A percentile compares a stretch with the other conserved stretches of the same genome.
Conservation (phyloP, 148 eudicot genomes). For the Camellia japonica region DNA sequence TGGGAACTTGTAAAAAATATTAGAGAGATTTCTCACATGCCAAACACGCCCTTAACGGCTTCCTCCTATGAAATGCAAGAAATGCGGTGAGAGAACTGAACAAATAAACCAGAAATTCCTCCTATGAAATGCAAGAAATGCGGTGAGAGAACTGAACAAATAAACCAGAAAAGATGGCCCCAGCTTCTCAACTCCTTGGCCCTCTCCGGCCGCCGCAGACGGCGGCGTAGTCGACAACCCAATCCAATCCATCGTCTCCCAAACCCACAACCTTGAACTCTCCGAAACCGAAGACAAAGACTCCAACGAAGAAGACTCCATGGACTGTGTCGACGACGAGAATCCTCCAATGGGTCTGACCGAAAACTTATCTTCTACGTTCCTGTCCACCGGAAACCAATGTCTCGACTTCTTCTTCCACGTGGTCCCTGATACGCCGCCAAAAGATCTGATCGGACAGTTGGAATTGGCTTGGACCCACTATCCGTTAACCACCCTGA, state of each 20-base stretch:
- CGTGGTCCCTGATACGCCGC: conserved; percentile 8
- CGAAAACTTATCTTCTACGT: conserved; percentile 3
- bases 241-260: neutral
- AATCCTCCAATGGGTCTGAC: conserved; percentile 7
- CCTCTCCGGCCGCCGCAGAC: neutral
- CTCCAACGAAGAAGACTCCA: neutral
- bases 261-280: neutral
- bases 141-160: too few species aligned
- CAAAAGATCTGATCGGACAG: neutral
- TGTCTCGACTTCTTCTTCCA: conserved; percentile 23
- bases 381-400: conserved; percentile 16
- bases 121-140: too few species aligned
- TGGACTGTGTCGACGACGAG: neutral
- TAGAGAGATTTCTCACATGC: too few species aligned
- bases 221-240: neutral
- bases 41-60: too few species aligned
- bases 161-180: neutral
- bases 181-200: conserved; percentile 11
- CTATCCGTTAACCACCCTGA: conserved; percentile 1
- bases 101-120: neutral
- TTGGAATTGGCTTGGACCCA: conserved; percentile 2
- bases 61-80: too few species aligned
- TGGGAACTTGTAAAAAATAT: too few species aligned
- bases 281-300: neutral
- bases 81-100: too few species aligned